Conservation (phyloP, 305 asterid genomes). For the Fraxinus sp. region DNA sequence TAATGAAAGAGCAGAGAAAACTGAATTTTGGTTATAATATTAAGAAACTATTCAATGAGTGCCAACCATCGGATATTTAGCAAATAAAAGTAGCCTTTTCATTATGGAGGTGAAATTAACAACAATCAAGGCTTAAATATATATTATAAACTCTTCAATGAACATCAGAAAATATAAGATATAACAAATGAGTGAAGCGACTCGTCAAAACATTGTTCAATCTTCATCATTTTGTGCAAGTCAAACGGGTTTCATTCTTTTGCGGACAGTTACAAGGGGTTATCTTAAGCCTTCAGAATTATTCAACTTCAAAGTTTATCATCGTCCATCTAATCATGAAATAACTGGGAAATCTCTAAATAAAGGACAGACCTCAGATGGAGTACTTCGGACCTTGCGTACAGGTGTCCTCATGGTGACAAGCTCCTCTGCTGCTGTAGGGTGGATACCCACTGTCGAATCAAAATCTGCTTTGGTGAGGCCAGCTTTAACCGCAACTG, state of each 20-base stretch:
- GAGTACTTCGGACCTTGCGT: constrained; percentile 55
- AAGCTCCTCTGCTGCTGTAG: constrained; percentile 94
- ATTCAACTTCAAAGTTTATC: background rate
- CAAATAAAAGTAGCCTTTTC: background rate
- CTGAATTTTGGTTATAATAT: background rate
- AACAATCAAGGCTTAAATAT: background rate
- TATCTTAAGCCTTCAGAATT: background rate
- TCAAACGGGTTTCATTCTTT: background rate
- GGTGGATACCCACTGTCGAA: constrained; percentile 85
- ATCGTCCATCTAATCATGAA: background rate
- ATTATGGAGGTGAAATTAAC: background rate
- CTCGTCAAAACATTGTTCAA: background rate
- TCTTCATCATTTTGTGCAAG: background rate
- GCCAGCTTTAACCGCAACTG: constrained; percentile 91
- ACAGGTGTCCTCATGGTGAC: constrained; percentile 96
- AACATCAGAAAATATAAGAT: background rate
- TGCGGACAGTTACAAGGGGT: background rate
- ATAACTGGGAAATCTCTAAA: background rate
- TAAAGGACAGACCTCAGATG: constrained; percentile 44
- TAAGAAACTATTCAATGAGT: background rate
- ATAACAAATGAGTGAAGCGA: background rate
- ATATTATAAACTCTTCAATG: background rate
- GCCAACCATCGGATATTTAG: background rate
- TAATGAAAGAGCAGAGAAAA: background rate
- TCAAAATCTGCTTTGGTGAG: constrained; percentile 88